Conservation (phyloP, 306 rosid species). For the Gleditsia sinensis region DNA sequence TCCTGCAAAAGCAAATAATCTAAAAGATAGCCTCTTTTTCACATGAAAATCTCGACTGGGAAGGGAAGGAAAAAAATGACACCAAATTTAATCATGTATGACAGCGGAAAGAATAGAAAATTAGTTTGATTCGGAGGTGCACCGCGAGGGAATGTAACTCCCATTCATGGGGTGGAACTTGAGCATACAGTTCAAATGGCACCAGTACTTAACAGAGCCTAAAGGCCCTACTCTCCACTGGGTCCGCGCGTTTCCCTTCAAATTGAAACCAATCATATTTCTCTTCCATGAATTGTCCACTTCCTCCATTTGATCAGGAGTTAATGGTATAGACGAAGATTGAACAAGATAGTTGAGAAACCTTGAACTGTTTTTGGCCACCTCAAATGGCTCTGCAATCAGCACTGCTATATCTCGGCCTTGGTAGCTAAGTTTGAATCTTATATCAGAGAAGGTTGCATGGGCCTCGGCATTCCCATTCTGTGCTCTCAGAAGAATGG, state of each 20-base stretch:
- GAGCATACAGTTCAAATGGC: conserved; percentile 62
- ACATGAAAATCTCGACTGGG: conserved; percentile 30
- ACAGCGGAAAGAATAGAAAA: conserved; percentile 23
- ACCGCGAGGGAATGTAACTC: conserved; percentile 49
- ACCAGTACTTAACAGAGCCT: conserved; percentile 64
- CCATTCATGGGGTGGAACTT: conserved; percentile 64
- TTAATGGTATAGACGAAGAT: conserved; percentile 56
- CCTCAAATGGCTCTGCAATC: conserved; percentile 48
- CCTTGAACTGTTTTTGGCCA: conserved; percentile 48
- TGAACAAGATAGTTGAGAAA: conserved; percentile 48
- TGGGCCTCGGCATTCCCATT: conserved; percentile 77
- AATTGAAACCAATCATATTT: conserved; percentile 46
- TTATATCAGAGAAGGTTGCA: conserved; percentile 61
- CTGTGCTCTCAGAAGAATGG: conserved; percentile 54
- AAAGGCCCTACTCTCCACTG: conserved; percentile 66
- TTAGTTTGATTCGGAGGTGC: conserved; percentile 69
- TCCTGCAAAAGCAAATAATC: conserved; percentile 42
- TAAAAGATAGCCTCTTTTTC: conserved; percentile 24
- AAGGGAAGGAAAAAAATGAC: too few species aligned
- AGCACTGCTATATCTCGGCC: conserved; percentile 52
- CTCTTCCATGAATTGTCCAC: conserved; percentile 54
- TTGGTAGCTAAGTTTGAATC: conserved; percentile 53
- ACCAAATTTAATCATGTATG: too few species aligned
- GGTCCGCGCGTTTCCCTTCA: conserved; percentile 58
- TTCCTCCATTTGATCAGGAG: conserved; percentile 47